A percentile compares a stretch with the other conserved stretches of the same genome.
Conservation (phyloP, 1,284 basidiomycete species). For the Microbotryum saponariae region DNA sequence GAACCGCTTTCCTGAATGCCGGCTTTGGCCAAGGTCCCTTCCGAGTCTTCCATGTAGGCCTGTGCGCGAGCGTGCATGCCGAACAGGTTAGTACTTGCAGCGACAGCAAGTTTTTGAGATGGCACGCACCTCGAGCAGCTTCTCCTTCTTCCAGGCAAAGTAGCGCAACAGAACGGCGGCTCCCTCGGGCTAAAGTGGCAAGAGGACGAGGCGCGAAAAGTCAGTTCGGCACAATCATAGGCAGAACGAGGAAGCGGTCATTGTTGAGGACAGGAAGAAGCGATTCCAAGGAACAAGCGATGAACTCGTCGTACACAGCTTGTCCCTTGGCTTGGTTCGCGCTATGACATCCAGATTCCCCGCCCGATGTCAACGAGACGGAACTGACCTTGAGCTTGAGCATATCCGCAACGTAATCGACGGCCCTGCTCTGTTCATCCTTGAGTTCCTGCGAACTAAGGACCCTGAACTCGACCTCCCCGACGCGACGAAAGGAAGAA, state of each 20-base stretch:
- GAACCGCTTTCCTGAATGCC: constrained; percentile 48
- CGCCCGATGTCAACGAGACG: constrained; percentile 12
- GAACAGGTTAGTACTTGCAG: constrained; percentile 42
- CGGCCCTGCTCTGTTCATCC: constrained; percentile 64
- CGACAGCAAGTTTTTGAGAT: constrained; percentile 28
- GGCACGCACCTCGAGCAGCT: constrained; percentile 50
- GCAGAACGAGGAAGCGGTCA: neutral
- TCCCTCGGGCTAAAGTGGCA: constrained; percentile 43
- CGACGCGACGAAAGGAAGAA: constrained; percentile 50
- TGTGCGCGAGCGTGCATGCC: constrained; percentile 43
- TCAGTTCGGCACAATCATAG: constrained; percentile 1
- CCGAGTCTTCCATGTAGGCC: constrained; percentile 84
- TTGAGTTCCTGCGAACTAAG: constrained; percentile 49
- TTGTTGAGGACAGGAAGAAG: too few relatives aligned
- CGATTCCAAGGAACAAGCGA: too few relatives aligned
- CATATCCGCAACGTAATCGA: constrained; percentile 75
- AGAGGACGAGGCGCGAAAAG: neutral
- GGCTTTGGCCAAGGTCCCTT: constrained; percentile 60
- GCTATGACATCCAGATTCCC: too few relatives aligned
- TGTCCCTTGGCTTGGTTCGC: too few relatives aligned
- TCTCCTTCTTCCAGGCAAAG: constrained; percentile 92
- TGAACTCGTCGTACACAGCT: too few relatives aligned
- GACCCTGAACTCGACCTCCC: constrained; percentile 48
- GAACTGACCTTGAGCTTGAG: constrained; percentile 71
- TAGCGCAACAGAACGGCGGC: constrained; percentile 76